Conservation (phyloP, 805 yeast genomes). For the Zygotorulaspora chibaensis region DNA sequence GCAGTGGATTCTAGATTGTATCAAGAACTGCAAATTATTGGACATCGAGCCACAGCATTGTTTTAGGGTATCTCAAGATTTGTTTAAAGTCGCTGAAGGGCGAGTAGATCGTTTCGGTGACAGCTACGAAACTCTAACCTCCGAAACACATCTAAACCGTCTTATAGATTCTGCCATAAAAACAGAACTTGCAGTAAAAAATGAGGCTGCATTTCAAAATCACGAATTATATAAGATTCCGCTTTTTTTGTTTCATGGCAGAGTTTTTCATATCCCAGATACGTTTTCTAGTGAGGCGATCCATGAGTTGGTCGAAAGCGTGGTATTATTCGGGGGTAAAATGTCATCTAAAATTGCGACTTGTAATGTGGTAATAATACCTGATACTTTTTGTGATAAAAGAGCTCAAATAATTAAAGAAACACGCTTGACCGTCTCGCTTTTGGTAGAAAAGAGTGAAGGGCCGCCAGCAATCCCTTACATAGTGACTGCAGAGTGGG, state of each 20-base stretch:
- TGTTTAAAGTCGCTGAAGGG: conserved; percentile 24
- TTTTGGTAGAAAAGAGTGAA: conserved; percentile 3
- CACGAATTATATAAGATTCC: conserved; percentile 15
- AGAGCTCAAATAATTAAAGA: conserved; percentile 1
- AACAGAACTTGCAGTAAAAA: neutral
- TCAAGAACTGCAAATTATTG: conserved; percentile 33
- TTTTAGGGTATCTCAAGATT: conserved; percentile 37
- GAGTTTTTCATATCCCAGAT: conserved; percentile 35
- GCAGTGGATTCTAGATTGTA: conserved; percentile 68
- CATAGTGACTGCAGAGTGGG: conserved; percentile 39
- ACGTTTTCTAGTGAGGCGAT: neutral
- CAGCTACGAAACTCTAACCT: conserved; percentile 40
- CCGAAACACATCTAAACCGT: conserved; percentile 15
- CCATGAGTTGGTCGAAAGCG: conserved; percentile 10
- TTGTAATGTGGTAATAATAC: conserved; percentile 41
- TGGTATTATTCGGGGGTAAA: conserved; percentile 46
- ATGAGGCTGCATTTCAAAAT: conserved; percentile 10
- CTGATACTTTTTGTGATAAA: conserved; percentile 10
- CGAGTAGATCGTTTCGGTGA: conserved; percentile 61
- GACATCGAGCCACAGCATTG: conserved; percentile 61
- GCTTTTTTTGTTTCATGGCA: conserved; percentile 36
- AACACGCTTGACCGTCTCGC: conserved; percentile 3
- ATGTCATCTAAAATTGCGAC: conserved; percentile 27
- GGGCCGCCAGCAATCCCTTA: conserved; percentile 25
- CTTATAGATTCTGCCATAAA: conserved; percentile 13